Percentiles rank a stretch among this genome's conserved stretches.
phyloP scores from a whole-genome alignment of 2,329 filamentous ascomycete species.

The Esteya vermicola region DNA sequence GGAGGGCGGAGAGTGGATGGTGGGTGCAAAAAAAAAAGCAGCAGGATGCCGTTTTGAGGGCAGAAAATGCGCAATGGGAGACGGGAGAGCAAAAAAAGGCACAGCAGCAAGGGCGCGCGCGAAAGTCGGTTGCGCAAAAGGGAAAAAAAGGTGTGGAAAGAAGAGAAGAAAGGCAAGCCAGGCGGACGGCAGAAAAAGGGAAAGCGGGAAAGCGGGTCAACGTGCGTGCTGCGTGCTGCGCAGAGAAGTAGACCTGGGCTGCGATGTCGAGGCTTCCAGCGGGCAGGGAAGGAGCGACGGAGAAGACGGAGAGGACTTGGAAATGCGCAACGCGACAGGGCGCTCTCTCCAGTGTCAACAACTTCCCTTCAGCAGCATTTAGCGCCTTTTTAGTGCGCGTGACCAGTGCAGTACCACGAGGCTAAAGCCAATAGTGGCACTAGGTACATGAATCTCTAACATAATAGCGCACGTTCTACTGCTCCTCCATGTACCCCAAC shows the following conservation, averaged over 20 bases:
- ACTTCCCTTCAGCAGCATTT: no score
- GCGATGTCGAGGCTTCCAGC: constrained; percentile 3
- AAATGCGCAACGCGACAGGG: no score
- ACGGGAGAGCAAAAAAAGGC: not conserved
- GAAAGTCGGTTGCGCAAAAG: not conserved
- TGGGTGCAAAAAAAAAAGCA: not conserved
- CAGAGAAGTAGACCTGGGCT: not conserved
- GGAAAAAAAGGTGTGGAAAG: not conserved
- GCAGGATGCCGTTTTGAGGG: not conserved
- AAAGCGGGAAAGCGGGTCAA: constrained; percentile 12
- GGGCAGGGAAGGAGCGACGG: not conserved
- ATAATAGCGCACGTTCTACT: not conserved
- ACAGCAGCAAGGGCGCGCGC: not conserved
- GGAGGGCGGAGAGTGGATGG: not conserved
- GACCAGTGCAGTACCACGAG: not conserved
- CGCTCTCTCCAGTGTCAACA: constrained; percentile 4
- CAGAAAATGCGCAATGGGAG: not conserved
- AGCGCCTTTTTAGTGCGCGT: not conserved
- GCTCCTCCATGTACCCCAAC: not conserved
- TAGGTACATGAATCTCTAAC: not conserved
- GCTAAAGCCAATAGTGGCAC: not conserved
- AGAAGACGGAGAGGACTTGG: no score
- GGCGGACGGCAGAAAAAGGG: no score
- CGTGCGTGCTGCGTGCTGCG: no score
- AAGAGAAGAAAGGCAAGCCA: constrained; percentile 1